Evolutionary conservation across 768 basidiomycete genomes (phyloP), one percentile per base, ranked within the genome.

Genomic region (Lactarius evosmus): DNA sequence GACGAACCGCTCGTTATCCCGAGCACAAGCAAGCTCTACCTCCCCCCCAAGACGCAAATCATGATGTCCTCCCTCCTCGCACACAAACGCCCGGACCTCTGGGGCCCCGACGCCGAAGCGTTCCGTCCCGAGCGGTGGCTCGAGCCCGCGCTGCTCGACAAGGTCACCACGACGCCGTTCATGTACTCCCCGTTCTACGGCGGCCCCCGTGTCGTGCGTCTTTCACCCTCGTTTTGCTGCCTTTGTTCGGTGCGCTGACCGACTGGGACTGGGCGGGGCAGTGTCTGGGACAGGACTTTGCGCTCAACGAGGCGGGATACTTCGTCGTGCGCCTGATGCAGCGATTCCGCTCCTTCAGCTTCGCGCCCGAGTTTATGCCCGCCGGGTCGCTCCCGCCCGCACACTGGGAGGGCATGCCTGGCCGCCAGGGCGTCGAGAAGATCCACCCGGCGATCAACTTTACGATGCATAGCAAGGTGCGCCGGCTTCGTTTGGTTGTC

Each of bases 161-260:
- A 83, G 62, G 75, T 86, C 22, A 76, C 75, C 0, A 77, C 79
- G 2, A 87, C 87, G 64, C 85, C 86, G 1, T 86, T 82, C 76
- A 88, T 89, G 65, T 88, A 88, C 72, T 73, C 84, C 6, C 86
- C 87, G 0, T 88, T 88, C 75, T 86, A 86, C 62, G 85, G 84
- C 0, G 87, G 85, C 1, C 87, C 86, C 6, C 77, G 87, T 11
- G 84, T 85, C 64, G 67, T 68, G 50, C 46, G 67, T 57, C 5
- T 57, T 4, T 1, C 22, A 4, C 30, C 25, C 5, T 17, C 22
- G 1, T 2, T n/a, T 34, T 0, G 22, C 29, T 44, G 11, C 9
- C 12, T 19, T 14, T 3, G 6, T 36, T 27, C 32, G 16, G 9
- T 6, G 16, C 11, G 17, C 27, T 66, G 33, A 46, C 9, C 36